Base-by-base conservation (phyloP, 768 basidiomycete genomes). In the Tylopilus intermedius region DNA sequence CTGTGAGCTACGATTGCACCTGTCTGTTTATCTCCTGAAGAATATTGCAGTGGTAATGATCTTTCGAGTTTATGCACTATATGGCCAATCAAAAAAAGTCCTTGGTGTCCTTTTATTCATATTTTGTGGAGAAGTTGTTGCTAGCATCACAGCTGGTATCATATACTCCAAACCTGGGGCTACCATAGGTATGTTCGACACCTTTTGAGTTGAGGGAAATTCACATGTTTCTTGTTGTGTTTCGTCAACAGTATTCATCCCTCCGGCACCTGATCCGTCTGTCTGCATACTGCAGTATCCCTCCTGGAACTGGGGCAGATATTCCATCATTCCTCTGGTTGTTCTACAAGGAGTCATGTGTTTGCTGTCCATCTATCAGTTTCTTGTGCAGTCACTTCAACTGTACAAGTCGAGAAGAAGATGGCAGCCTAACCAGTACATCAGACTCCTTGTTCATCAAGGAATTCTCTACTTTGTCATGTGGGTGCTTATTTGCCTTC, bases 351-450 rank as follows among this genome's bases (percentile, higher is more conserved):
- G 30, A n/a, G 1, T 50, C 6, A 53, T 58, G 55, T 58, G 51
- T 41, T 15, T 58, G 3, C 30, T 57, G 0, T 45, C 18, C 21
- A 35, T 50, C 24, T 27, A 35, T 11, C 45, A 45, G 33, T 40
- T n/a, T 11, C 0, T 44, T 10, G 9, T 8, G 3, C 47, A 58
- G 5, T 47, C 45, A 24, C 4, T 35, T 21, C 47, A 58, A 5
- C 24, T 47, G 3, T 47, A 50, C 11, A 44, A 15, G 6, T n/a
- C 4, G 5, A 50, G 44, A 8, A 32, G 6, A 21, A 38, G 4
- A 39, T 59, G 56, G 58, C 45, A 51, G 4, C 29, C 45, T 18
- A 58, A 59, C 21, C 26, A 22, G n/a, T 58, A 54, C 35, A 9
- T 59, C 11, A n/a, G 32, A 8, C 51, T 59, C 2, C 35, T 59